A percentile compares a stretch with the other conserved stretches of the same genome.
phyloP scores from a whole-genome alignment of 371 early-diverging fungal genomes.

The Mucor plumbeus region DNA sequence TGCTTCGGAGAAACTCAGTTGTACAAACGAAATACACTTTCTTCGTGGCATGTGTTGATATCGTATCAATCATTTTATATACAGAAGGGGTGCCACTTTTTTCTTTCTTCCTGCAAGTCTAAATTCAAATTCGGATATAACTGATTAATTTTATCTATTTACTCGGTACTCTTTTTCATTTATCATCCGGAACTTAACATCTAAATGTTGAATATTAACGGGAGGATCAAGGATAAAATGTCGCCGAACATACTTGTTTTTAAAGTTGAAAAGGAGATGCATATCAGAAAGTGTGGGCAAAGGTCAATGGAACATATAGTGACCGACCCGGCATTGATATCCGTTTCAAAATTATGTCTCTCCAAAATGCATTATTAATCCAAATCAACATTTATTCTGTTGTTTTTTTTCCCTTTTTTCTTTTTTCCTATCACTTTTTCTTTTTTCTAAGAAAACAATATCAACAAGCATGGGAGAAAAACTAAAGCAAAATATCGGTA shows the following conservation, averaged over 20 bases:
- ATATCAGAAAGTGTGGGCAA: too few species aligned
- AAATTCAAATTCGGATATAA: not conserved
- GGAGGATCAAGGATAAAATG: slow-evolving; percentile 3
- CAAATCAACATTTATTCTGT: not conserved
- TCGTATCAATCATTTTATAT: too few species aligned
- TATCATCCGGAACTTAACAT: not conserved
- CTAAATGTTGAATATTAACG: not conserved
- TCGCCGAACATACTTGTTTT: not conserved
- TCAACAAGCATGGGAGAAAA: not conserved
- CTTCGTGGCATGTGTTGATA: not conserved
- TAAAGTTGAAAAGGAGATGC: not conserved
- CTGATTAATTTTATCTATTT: too few species aligned
- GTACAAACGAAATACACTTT: not conserved
- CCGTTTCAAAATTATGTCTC: not conserved
- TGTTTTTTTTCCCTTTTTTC: not conserved
- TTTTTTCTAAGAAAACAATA: not conserved
- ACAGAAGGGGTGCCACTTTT: too few species aligned
- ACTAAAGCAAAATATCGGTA: slow-evolving; percentile 7
- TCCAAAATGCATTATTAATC: slow-evolving; percentile 15
- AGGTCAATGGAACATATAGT: too few species aligned
- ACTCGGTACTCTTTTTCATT: not conserved
- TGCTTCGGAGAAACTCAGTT: not conserved
- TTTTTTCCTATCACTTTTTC: not conserved
- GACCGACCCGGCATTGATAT: not conserved
- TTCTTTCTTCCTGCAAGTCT: too few species aligned